Conservation (phyloP, 495 filamentous ascomycete species). For the Penicillium cosmopolitanum region DNA sequence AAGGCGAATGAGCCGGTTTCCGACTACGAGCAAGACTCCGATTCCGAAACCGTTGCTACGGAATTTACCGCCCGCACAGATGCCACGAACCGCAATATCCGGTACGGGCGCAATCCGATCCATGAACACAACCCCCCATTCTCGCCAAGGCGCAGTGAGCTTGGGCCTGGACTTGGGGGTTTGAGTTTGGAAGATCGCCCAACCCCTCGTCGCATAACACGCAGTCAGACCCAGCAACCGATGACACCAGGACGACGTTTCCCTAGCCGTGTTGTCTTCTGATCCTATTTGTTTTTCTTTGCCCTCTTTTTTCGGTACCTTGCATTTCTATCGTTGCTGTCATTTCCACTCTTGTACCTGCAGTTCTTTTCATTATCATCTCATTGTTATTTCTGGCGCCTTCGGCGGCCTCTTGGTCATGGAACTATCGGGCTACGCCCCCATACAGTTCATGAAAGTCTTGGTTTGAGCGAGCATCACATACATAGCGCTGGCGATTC, state of each 20-base stretch:
- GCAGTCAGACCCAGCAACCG: conserved; percentile 44
- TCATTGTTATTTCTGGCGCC: not conserved
- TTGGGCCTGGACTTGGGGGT: conserved; percentile 43
- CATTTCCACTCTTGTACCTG: not conserved
- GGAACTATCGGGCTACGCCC: not conserved
- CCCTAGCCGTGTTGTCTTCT: conserved; percentile 7
- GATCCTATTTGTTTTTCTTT: conserved; percentile 4
- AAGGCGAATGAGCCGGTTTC: conserved; percentile 38
- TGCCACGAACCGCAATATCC: conserved; percentile 45
- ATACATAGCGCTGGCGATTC: conserved; percentile 23
- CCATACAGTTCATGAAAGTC: not conserved
- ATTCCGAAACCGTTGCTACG: conserved; percentile 45
- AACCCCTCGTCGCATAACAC: conserved; percentile 40
- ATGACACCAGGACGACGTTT: conserved; percentile 13
- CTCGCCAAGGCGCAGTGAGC: conserved; percentile 39
- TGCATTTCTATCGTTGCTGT: conserved; percentile 1
- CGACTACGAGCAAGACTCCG: conserved; percentile 48
- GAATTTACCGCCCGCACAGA: conserved; percentile 41
- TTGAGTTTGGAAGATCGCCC: conserved; percentile 49
- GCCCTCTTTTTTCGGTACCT: not conserved
- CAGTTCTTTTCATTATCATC: not conserved
- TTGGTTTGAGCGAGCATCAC: conserved; percentile 8
- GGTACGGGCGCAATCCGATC: conserved; percentile 33
- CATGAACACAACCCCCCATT: conserved; percentile 23
- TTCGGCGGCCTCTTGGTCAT: not conserved